phyloP scores from a whole-genome alignment of 306 rosid species.

The Prinsepia uniflora region DNA sequence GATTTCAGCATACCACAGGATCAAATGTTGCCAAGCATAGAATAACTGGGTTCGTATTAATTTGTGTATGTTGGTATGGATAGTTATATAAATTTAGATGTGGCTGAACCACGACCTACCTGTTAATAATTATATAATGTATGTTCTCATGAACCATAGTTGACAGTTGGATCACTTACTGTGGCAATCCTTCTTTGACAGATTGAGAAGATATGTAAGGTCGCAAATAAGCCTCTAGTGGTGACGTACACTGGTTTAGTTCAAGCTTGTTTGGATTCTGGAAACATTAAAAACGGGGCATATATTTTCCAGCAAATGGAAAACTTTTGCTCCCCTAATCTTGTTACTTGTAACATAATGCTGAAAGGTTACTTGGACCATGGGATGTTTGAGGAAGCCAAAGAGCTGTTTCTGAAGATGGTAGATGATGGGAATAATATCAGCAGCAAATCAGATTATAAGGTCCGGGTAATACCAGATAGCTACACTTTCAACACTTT shows the following conservation, averaged over 20 bases:
- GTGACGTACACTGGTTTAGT: slow-evolving; percentile 93
- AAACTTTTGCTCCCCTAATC: slow-evolving; percentile 77
- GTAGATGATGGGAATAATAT: slow-evolving; percentile 40
- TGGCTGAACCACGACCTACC: neutral
- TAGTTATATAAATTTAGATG: neutral
- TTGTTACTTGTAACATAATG: slow-evolving; percentile 79
- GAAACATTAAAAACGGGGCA: slow-evolving; percentile 55
- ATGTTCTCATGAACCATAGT: neutral
- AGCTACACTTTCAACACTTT: slow-evolving; percentile 75
- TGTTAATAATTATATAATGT: neutral
- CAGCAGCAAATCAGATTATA: slow-evolving; percentile 39
- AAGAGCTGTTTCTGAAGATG: slow-evolving; percentile 61
- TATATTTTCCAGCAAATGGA: slow-evolving; percentile 72
- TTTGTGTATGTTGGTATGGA: neutral
- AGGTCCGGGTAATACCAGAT: slow-evolving; percentile 62
- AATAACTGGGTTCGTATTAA: neutral
- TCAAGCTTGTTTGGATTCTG: slow-evolving; percentile 77
- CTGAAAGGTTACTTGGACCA: slow-evolving; percentile 69
- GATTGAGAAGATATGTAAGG: slow-evolving; percentile 89
- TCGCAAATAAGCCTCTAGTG: slow-evolving; percentile 89
- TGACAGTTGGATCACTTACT: slow-evolving; percentile 21
- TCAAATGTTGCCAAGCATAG: neutral
- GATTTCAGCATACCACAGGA: neutral
- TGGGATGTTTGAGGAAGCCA: slow-evolving; percentile 74
- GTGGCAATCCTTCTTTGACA: slow-evolving; percentile 34